phyloP scores from a whole-genome alignment of 108 stramenopile species.

The Aurantiochytrium sp. region DNA sequence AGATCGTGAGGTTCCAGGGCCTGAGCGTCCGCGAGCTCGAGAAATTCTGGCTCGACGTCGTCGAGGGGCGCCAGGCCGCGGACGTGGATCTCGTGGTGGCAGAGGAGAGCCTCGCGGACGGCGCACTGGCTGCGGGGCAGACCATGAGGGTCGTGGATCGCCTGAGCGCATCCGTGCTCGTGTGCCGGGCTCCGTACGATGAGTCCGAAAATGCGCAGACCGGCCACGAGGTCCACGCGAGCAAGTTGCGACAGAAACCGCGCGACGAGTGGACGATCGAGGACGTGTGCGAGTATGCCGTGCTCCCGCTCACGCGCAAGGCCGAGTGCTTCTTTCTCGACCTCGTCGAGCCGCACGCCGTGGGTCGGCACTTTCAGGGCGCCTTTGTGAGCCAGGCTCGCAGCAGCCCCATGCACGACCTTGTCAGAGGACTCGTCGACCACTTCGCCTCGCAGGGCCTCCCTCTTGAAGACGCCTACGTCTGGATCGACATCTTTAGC shows the following conservation, averaged over 20 bases:
- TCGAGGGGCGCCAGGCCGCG: neutral
- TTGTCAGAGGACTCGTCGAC: neutral
- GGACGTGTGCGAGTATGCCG: neutral
- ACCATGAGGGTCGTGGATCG: neutral
- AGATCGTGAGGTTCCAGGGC: neutral
- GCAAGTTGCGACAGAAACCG: neutral
- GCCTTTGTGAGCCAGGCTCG: neutral
- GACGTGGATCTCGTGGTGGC: neutral
- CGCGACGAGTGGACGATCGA: neutral
- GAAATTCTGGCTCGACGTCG: neutral
- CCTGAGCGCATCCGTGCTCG: neutral
- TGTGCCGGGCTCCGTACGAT: neutral
- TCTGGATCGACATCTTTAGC: neutral
- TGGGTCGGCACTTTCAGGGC: neutral
- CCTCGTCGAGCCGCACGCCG: neutral
- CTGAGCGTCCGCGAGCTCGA: neutral
- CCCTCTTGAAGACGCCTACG: neutral
- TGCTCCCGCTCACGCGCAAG: neutral
- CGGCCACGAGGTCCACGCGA: too few relatives aligned
- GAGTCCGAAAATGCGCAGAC: neutral
- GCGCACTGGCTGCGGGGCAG: neutral
- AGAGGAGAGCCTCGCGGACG: neutral
- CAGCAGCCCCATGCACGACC: neutral
- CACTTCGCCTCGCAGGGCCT: neutral
- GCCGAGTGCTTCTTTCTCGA: neutral